Conservation (phyloP, 2,329 filamentous ascomycete species). For the Dactylonectria estremocensis region DNA sequence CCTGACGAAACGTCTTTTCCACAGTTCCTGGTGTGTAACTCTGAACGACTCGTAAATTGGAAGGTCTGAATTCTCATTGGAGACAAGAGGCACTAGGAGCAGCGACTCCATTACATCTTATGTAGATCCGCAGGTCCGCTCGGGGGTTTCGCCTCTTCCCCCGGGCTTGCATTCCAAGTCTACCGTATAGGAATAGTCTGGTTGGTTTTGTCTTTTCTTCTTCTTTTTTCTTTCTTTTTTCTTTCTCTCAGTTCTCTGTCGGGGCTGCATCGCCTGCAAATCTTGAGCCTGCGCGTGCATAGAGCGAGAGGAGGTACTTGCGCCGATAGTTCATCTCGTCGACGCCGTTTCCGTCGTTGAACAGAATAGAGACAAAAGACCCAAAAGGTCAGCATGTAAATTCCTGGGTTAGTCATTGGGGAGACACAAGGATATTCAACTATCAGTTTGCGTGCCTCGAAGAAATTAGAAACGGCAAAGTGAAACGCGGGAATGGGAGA, state of each 20-base stretch:
- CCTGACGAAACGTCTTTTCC: not conserved
- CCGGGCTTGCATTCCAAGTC: not conserved
- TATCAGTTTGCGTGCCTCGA: not conserved
- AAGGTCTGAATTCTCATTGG: no score
- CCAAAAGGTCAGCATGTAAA: not conserved
- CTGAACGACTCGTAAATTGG: no score
- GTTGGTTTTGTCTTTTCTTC: not conserved
- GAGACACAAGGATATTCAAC: conserved; percentile 1
- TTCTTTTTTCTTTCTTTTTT: not conserved
- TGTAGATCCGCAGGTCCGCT: not conserved
- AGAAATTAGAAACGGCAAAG: not conserved
- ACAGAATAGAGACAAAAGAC: not conserved
- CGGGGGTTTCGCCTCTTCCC: not conserved
- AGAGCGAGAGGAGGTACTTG: conserved; percentile 7
- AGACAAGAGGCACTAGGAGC: no score
- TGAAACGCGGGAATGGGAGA: no score
- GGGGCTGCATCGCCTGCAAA: not conserved
- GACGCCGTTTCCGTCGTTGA: not conserved
- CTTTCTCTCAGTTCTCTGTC: not conserved
- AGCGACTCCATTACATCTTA: no score
- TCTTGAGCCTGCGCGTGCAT: not conserved
- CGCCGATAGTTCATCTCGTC: not conserved
- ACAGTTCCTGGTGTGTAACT: not conserved
- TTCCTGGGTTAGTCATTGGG: no score
- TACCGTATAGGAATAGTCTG: not conserved